Evolutionary conservation across 2,329 filamentous ascomycete genomes (phyloP), one percentile per base, ranked within the genome.

Genomic region (Mariannaea elegans): DNA sequence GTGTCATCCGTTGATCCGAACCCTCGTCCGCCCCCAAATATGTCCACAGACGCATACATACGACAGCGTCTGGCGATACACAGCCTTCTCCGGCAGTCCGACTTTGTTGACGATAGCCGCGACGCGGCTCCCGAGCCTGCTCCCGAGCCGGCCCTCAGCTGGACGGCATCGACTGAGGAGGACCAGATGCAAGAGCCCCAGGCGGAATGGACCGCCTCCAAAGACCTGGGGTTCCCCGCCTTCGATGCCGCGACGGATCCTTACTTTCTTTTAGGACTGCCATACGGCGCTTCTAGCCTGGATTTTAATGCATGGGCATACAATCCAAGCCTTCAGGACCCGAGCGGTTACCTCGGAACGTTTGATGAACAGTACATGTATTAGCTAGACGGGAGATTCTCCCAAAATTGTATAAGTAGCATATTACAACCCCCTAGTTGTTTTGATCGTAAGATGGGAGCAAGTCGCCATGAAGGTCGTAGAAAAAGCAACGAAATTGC

Each of bases 101-200:
- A 75, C 39, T 79, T 79, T 27, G 68, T 75, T 12, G 76, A 79
- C 56, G 75, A 79, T 52, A 78, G 76, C 31, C 69, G 74, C 41
- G 72, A 77, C 49, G 71, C 69, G 5, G 68, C 69, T 3, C 68
- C 65, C 14, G 66, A 68, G 13, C 62, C 62, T 34, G 48, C 58
- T 0, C 13, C 44, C n/a, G 68, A 69, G 21, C 64, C 60, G 18
- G 62, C 62, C 2, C 57, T 63, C 9, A 65, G 64, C 19, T 68
- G 65, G 53, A 64, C 65, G 27, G 65, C 59, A 1, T 70, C 68
- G 2, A 64, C 65, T 13, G 68, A 70, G n/a, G 65, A 69, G 36
- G 64, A 64, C 23, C 63, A 13, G 53, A 36, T 7, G 13, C 62
- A 8, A 16, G 68, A 67, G 6, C 42, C 65, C 1, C 41, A 58